Evolutionary conservation across 1,139 yeast species (phyloP), one percentile per base, ranked within the genome.

Genomic region (Tardiomyces digboiensis): DNA sequence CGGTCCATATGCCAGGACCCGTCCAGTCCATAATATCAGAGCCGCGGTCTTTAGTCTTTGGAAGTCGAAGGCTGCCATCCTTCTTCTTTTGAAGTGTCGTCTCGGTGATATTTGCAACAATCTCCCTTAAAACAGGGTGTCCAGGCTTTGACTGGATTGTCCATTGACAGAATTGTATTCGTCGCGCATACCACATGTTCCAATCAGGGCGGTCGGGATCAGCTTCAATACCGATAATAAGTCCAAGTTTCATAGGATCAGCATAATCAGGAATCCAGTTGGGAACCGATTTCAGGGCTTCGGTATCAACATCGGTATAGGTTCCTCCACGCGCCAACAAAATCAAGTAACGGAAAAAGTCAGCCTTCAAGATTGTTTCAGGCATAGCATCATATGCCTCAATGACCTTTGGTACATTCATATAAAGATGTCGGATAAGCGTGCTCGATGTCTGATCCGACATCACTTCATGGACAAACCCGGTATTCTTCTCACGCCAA

Each of bases 1-100:
- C 97, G 0, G 98, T 86, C 78, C 89, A 91, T 22, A 87, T 75
- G 1, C 96, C 97, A 2, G 97, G 96, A 0, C 98, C 98, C 0
- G 98, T 89, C 98, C 97, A 91, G 59, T 87, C 78, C 96, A 91
- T 89, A 46, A 91, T 80, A 57, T 82, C 88, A 74, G 74, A 52
- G 3, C 69, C 71, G 2, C 67, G 51, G 14, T 58, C 59, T 36
- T 56, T 55, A 12, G 54, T 48, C 3, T 38, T 38, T 29, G 83
- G 80, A 21, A 88, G 82, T 23, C 68, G 72, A 39, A 82, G 78
- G 47, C 75, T 75, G 16, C 62, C 63, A 3, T 49, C 52, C 22
- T 44, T 49, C 65, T 69, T 46, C 61, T 69, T 64, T 22, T 59
- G 54, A 44, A 88, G 66, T 0, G 97, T 89, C 7, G 74, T 70